Evolutionary conservation across 305 asterid genomes (phyloP).

Genomic region (Solanum hybrid): DNA sequence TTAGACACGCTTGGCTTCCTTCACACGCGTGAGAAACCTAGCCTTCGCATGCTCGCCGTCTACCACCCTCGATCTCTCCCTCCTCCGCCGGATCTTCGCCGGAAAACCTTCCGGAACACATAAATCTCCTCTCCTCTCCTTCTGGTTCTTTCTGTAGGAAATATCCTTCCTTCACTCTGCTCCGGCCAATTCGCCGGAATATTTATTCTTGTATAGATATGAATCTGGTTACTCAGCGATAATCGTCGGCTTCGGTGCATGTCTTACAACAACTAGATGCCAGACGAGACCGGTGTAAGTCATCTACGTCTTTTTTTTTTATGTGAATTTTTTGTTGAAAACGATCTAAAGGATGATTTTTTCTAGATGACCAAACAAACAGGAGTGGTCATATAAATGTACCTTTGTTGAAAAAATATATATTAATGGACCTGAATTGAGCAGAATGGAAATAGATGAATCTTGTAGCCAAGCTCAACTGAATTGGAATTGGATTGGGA

Average conservation of each 20-base stretch:
- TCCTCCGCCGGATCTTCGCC: conserved; percentile 25
- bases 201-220: neutral
- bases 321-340: neutral
- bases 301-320: neutral
- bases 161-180: conserved; percentile 2
- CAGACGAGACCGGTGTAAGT: conserved; percentile 9
- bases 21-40: conserved; percentile 43
- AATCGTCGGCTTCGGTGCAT: neutral
- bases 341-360: neutral
- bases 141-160: neutral
- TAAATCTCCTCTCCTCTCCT: neutral
- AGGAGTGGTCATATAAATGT: neutral
- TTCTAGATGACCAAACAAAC: neutral
- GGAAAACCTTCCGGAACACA: conserved; percentile 2
- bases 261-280: neutral
- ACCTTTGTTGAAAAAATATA: neutral
- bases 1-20: conserved; percentile 45
- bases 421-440: neutral
- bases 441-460: neutral
- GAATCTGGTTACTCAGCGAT: conserved; percentile 27
- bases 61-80: neutral
- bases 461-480: neutral
- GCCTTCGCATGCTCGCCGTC: conserved; percentile 44
- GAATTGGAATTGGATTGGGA: neutral
- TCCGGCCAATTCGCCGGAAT: conserved; percentile 12